phyloP scores from a whole-genome alignment of 2,329 filamentous ascomycete genomes.

The Penicillium sp. region DNA sequence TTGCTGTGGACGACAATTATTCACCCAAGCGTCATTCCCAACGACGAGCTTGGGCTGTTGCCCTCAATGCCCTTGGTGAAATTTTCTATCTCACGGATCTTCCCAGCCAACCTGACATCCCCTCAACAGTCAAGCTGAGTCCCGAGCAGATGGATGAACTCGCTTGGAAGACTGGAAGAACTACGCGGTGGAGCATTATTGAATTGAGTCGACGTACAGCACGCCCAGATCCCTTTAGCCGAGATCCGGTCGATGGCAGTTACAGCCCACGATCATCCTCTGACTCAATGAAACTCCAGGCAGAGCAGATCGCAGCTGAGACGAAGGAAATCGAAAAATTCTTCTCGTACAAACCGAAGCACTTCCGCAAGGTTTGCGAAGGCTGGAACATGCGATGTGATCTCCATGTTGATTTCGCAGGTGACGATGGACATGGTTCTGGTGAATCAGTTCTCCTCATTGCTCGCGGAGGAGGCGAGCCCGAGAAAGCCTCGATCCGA shows the following conservation, averaged over 20 bases:
- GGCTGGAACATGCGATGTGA: constrained; percentile 90
- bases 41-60: constrained; percentile 82
- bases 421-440: constrained; percentile 70
- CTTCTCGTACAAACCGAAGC: constrained; percentile 66
- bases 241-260: constrained; percentile 64
- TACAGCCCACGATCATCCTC: constrained; percentile 80
- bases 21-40: constrained; percentile 66
- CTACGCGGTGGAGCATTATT: constrained; percentile 75
- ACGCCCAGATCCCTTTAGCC: constrained; percentile 69
- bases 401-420: constrained; percentile 85
- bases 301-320: constrained; percentile 70
- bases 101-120: constrained; percentile 56
- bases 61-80: constrained; percentile 90
- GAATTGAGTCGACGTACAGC: constrained; percentile 73
- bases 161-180: constrained; percentile 78
- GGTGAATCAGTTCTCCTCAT: constrained; percentile 77
- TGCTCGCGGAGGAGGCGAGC: constrained; percentile 66
- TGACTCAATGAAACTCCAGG: constrained; percentile 67
- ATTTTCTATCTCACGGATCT: constrained; percentile 77
- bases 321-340: constrained; percentile 79
- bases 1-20: constrained; percentile 81
- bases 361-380: constrained; percentile 74
- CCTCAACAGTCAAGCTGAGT: constrained; percentile 40
- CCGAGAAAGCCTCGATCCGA: constrained; percentile 51
- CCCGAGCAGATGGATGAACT: constrained; percentile 58